Evolutionary conservation across 2,329 filamentous ascomycete genomes (phyloP), one percentile per base, ranked within the genome.

Genomic region (Lecanicillium sp.): DNA sequence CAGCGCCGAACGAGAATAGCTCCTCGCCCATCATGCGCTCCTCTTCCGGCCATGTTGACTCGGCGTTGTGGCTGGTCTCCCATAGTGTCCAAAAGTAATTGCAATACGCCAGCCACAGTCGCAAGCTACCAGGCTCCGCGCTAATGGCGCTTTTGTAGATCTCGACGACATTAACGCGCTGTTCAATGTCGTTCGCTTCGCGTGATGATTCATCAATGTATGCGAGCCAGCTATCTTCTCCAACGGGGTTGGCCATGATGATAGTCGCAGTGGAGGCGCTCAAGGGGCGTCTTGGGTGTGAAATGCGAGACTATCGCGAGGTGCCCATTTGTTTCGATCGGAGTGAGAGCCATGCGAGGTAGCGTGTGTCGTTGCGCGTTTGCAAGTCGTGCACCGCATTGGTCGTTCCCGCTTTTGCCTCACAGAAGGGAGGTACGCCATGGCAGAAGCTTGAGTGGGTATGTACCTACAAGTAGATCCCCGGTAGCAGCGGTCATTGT

Each of bases 41-140:
- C 19, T 88, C 83, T 19, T 78, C 71, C 6, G 78, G 62, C 73
- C 77, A 78, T 30, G 65, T 66, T 15, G 69, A 63, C 39, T 73
- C 68, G 38, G 70, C 56, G 30, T 59, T 71, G 55, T 80, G 75
- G 50, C 75, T 78, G 47, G 76, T 75, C 37, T 70, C 69, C 57
- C 85, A 80, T 9, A 88, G 75, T 15, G 75, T 73, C 70, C 81
- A 80, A 45, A 89, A 78, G 60, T 82, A 90, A 51, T 88, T 79
- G 58, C 81, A 85, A 54, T 89, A 90, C 19, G 78, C 72, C 43
- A 80, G 71, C 85, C 85, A 92, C 29, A 90, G 65, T 45, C 75
- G 78, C 43, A 83, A 67, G 51, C 85, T 89, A 48, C 73, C 79
- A 9, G 83, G 81, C 59, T 90, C 85, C 37, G 84, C 80, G 42